A percentile compares a stretch with the other conserved stretches of the same genome.
These are phyloP conservation scores for Calonectria henricotiae DNA, from an alignment of 2,329 filamentous ascomycete species.

Conservation along the genomic window DNA sequence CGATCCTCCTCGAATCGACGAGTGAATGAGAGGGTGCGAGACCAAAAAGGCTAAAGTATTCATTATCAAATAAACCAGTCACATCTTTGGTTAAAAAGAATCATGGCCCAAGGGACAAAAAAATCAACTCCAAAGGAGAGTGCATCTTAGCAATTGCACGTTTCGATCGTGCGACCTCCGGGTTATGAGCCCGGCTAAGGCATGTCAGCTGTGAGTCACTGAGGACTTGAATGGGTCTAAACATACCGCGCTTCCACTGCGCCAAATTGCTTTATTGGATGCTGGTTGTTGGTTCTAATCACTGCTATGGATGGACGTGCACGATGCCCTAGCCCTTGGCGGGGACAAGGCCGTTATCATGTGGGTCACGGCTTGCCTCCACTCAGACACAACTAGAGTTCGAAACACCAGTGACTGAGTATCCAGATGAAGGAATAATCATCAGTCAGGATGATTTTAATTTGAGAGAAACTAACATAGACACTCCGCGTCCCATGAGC, in stretches of 20 bases:
- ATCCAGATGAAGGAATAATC: too few relatives aligned
- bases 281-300: neutral
- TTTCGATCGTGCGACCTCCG: slow-evolving; percentile 20
- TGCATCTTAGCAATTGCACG: slow-evolving; percentile 9
- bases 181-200: slow-evolving; percentile 19
- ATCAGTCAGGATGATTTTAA: too few relatives aligned
- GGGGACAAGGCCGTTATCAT: neutral
- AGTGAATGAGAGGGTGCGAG: too few relatives aligned
- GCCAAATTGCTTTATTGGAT: slow-evolving; percentile 16
- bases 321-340: slow-evolving; percentile 12
- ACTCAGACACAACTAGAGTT: too few relatives aligned
- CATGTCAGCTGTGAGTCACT: slow-evolving; percentile 8
- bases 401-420: too few relatives aligned
- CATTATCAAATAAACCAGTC: too few relatives aligned
- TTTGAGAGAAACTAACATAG: too few relatives aligned
- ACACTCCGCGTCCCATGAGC: too few relatives aligned
- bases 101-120: neutral
- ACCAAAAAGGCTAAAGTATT: too few relatives aligned
- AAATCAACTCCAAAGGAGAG: neutral
- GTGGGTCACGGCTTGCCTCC: neutral
- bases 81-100: too few relatives aligned
- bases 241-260: slow-evolving; percentile 18
- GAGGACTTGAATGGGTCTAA: slow-evolving; percentile 3
- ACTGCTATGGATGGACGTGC: neutral
- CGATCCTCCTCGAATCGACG: too few relatives aligned